phyloP scores from a whole-genome alignment of 1,284 basidiomycete species.

The Malassezia furfur region DNA sequence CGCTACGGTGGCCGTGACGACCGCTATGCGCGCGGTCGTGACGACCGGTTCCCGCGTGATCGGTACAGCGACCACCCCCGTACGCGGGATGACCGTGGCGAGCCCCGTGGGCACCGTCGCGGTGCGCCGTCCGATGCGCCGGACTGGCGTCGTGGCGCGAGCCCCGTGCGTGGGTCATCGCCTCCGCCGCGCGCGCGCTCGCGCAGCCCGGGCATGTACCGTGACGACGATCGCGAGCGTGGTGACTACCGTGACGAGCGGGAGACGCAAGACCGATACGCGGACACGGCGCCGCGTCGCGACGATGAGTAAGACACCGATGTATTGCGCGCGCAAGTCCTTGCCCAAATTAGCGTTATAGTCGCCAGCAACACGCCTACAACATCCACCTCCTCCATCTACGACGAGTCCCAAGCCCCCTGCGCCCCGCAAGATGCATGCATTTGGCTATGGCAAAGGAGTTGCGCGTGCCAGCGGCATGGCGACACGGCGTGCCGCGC shows the following conservation, averaged over 20 bases:
- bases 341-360: neutral
- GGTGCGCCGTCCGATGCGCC: neutral
- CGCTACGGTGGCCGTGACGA: neutral
- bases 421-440: no score
- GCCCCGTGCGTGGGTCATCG: constrained; percentile 3
- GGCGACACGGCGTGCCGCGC: no score
- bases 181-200: constrained; percentile 9
- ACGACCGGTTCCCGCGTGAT: neutral
- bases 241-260: constrained; percentile 3
- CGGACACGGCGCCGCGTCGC: neutral
- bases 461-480: no score
- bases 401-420: no score
- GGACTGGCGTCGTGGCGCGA: constrained; percentile 3
- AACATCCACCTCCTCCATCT: no score
- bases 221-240: constrained; percentile 1
- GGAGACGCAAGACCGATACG: constrained; percentile 3
- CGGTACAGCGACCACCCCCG: neutral
- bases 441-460: no score
- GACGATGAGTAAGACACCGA: neutral
- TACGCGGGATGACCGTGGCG: neutral
- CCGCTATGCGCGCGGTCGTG: neutral
- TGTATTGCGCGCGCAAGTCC: neutral
- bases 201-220: constrained; percentile 4
- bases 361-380: neutral
- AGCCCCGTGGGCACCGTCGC: neutral